Evolutionary conservation across 306 rosid species (phyloP).

Genomic region (Cicer cuneatum): DNA sequence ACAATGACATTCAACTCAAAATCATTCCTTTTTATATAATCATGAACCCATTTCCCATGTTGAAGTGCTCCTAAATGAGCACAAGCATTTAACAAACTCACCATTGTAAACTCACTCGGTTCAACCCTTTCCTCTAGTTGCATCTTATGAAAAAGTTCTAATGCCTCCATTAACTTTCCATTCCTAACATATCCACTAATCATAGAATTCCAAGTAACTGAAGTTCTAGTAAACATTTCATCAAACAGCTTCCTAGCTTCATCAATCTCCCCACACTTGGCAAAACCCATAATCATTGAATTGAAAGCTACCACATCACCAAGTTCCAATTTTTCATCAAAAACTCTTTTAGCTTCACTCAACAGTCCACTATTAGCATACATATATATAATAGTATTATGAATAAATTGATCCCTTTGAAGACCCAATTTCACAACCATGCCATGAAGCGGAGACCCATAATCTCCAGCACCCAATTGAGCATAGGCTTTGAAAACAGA

Average conservation of each 20-base stretch:
- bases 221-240: constrained; percentile 58
- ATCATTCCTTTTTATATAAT: constrained; percentile 59
- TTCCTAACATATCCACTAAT: constrained; percentile 91
- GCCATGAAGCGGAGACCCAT: constrained; percentile 91
- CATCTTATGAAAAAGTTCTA: constrained; percentile 69
- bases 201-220: constrained; percentile 79
- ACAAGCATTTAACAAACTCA: constrained; percentile 83
- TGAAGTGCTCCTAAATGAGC: constrained; percentile 81
- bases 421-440: constrained; percentile 70
- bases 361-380: constrained; percentile 71
- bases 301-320: constrained; percentile 74
- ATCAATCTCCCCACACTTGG: constrained; percentile 74
- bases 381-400: constrained; percentile 71
- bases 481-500: constrained; percentile 85
- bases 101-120: constrained; percentile 86
- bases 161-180: constrained; percentile 61
- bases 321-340: constrained; percentile 56
- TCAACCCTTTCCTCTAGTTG: constrained; percentile 62
- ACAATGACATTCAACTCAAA: constrained; percentile 70
- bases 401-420: constrained; percentile 57
- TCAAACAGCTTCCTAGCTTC: constrained; percentile 75
- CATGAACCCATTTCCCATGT: constrained; percentile 85
- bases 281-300: constrained; percentile 77
- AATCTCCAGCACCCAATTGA: constrained; percentile 60
- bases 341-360: constrained; percentile 65